Evolutionary conservation across 495 filamentous ascomycete species (phyloP), one percentile per base, ranked within the genome.

Genomic region (Penicillium nucicola): DNA sequence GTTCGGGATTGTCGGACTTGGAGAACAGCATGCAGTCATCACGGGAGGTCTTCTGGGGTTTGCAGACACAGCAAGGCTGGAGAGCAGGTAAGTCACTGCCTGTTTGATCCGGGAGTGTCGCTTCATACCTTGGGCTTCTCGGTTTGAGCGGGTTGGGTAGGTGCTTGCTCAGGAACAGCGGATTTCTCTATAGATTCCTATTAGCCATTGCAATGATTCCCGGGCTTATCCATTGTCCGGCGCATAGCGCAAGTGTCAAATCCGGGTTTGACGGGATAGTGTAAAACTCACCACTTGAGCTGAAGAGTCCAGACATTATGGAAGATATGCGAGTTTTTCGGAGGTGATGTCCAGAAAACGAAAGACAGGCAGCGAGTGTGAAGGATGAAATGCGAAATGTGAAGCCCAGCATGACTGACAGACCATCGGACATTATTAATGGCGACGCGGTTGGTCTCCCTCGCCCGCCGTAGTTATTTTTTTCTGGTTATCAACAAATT

Each of bases 11-110:
- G 49, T 83, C 80, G 53, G 82, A 75, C 53, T 82, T 89, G 48
- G 87, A 91, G 72, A 97, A 96, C 14, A 98, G 87, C 92, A 98
- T 97, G 78, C 93, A 98, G 73, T 98, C 93, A 70, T 98, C 93
- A 52, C 93, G 89, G 52, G 77, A 72, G 50, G 88, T 78, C 68
- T 98, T 98, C 70, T 98, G 93, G 38, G 89, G 80, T 62, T 92
- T 96, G 82, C 93, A 98, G 17, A 98, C 93, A 69, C 92, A 96
- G 81, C 91, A 96, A 30, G 91, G 91, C 90, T 96, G 64, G 47
- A 39, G 11, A 13, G 32, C 28, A 35, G 36, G 20, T 45, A 9
- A 34, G 35, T 55, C 34, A 18, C 8, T 33, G 34, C 31, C 22
- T 22, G 14, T 18, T 46, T n/a, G 14, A 15, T 32, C 33, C 32